A percentile compares a stretch with the other conserved stretches of the same genome.
Conservation (phyloP, 2,329 filamentous ascomycete species). For the Aquanectria penicillioides region DNA sequence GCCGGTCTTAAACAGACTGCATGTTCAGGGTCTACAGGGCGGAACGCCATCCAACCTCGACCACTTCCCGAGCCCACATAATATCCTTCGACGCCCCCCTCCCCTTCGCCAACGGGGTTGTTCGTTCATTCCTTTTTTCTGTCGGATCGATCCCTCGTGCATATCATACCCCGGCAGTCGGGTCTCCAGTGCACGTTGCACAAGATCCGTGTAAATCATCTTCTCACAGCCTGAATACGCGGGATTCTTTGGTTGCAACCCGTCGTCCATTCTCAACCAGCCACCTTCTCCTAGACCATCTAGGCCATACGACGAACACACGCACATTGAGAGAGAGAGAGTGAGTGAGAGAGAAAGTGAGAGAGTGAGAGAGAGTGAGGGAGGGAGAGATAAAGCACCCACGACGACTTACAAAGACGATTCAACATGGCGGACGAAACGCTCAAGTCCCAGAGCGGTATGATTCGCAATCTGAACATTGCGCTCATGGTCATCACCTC, state of each 20-base stretch:
- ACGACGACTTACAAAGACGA: not conserved
- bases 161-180: not conserved
- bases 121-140: not conserved
- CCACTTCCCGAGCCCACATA: not conserved
- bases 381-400: too few relatives aligned
- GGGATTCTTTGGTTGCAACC: too few relatives aligned
- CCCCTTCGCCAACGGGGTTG: too few relatives aligned
- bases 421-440: slow-evolving; percentile 4
- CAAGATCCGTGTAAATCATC: too few relatives aligned
- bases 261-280: too few relatives aligned
- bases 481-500: slow-evolving; percentile 32
- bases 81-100: not conserved
- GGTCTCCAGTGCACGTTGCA: too few relatives aligned
- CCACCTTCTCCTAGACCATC: too few relatives aligned
- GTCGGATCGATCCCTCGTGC: not conserved
- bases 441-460: slow-evolving; percentile 17
- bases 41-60: not conserved
- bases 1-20: not conserved
- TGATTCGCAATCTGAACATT: slow-evolving; percentile 33
- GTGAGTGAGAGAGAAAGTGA: too few relatives aligned
- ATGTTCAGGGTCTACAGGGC: not conserved
- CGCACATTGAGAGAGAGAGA: too few relatives aligned
- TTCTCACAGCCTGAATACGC: too few relatives aligned
- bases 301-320: too few relatives aligned
- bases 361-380: too few relatives aligned